These are phyloP conservation scores for Mycena metata DNA, from an alignment of 768 basidiomycete species.

Conservation along the genomic window DNA sequence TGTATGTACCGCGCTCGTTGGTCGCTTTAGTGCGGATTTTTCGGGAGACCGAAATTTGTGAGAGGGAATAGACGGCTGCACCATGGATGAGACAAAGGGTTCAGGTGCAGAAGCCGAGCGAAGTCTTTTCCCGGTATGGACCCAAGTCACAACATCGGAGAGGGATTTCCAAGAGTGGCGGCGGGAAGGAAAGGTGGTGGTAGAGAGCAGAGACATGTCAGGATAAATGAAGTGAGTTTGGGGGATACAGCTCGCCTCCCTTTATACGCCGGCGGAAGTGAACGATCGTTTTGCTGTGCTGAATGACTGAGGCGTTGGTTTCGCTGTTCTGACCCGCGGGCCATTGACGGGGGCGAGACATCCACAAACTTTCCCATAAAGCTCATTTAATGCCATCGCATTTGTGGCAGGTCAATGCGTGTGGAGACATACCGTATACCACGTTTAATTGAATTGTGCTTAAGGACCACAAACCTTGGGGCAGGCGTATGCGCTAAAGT, in stretches of 20 bases:
- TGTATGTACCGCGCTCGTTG: too few relatives aligned
- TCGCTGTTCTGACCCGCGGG: background rate
- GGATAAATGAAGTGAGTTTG: background rate
- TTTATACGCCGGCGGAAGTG: background rate
- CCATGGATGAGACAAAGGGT: too few relatives aligned
- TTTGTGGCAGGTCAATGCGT: too few relatives aligned
- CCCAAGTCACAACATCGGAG: background rate
- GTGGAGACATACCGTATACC: too few relatives aligned
- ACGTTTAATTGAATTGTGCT: too few relatives aligned
- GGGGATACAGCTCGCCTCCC: background rate
- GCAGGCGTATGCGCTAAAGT: too few relatives aligned
- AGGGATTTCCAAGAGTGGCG: background rate
- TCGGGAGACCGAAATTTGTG: background rate
- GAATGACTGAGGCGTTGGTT: background rate
- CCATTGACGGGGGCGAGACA: background rate
- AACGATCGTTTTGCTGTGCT: background rate
- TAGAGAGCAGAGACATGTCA: background rate
- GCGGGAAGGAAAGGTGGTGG: background rate
- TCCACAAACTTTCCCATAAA: background rate
- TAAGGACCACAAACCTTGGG: too few relatives aligned
- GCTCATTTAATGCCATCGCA: too few relatives aligned
- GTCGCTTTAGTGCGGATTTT: constrained; percentile 4
- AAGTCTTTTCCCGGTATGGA: background rate
- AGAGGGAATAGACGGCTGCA: background rate
- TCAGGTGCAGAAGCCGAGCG: background rate